Conservation (phyloP, 768 basidiomycete species). For the Hemileccinum rubropunctum region DNA sequence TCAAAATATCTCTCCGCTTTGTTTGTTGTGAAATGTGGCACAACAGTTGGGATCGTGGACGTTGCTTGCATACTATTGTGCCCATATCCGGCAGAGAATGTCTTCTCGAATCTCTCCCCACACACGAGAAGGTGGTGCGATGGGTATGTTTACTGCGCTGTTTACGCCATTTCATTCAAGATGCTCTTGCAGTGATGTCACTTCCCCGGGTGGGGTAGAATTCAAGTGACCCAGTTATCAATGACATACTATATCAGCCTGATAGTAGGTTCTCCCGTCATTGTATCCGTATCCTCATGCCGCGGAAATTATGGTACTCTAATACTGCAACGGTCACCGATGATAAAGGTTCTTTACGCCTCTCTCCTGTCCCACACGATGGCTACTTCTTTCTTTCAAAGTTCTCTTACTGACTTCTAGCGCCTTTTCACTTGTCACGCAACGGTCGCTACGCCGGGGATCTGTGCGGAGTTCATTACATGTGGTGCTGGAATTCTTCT, state of each 20-base stretch:
- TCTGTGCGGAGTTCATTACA: slow-evolving; percentile 16
- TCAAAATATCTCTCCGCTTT: slow-evolving; percentile 19
- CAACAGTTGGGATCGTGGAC: slow-evolving; percentile 17
- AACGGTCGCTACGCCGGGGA: slow-evolving; percentile 10
- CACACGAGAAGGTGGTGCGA: slow-evolving; percentile 19
- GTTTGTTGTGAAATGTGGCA: slow-evolving; percentile 33
- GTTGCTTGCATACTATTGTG: slow-evolving; percentile 18
- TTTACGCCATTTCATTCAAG: slow-evolving; percentile 25
- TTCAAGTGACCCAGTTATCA: slow-evolving; percentile 5
- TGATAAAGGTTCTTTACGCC: slow-evolving; percentile 11
- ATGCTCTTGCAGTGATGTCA: slow-evolving; percentile 9
- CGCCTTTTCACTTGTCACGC: slow-evolving; percentile 4
- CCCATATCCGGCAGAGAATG: slow-evolving; percentile 13
- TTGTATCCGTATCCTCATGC: slow-evolving; percentile 23
- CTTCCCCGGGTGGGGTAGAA: slow-evolving; percentile 12
- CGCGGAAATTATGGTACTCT: slow-evolving; percentile 25
- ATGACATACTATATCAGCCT: slow-evolving; percentile 5
- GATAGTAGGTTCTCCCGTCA: slow-evolving; percentile 10
- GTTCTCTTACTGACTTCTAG: slow-evolving; percentile 10
- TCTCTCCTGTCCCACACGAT: slow-evolving; percentile 2
- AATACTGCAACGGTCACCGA: slow-evolving; percentile 7
- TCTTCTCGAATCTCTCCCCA: slow-evolving; percentile 20
- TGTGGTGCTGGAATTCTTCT: slow-evolving; percentile 10
- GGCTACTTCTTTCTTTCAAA: slow-evolving; percentile 9
- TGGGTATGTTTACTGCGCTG: slow-evolving; percentile 21